These are phyloP conservation scores for Artemisia tridentata DNA, from an alignment of 129 eudicot genomes.

Conservation along the genomic window DNA sequence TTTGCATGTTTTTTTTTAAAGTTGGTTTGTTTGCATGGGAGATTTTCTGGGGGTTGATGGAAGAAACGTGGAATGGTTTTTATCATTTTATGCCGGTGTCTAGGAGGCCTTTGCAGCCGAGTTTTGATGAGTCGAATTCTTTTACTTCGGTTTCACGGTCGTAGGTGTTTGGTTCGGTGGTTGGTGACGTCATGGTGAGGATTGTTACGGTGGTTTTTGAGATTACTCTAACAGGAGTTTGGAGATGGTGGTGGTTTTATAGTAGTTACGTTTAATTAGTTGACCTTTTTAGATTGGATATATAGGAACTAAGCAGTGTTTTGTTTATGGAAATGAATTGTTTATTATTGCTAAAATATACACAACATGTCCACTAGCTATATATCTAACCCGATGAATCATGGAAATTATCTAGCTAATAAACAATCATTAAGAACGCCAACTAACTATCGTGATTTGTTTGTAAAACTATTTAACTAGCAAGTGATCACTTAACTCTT, in stretches of 20 bases:
- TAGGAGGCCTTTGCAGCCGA: constrained; percentile 59
- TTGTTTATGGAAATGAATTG: no score
- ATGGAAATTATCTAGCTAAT: no score
- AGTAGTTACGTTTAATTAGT: no score
- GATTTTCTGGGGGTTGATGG: constrained; percentile 58
- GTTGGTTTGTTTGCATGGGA: constrained; percentile 13
- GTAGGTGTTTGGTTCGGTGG: constrained; percentile 17
- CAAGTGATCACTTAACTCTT: no score
- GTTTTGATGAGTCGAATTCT: constrained; percentile 57
- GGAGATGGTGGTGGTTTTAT: background rate
- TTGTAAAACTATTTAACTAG: no score
- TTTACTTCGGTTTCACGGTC: constrained; percentile 45
- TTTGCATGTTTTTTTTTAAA: background rate
- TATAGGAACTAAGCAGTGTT: no score
- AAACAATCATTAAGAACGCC: no score
- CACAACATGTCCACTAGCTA: no score
- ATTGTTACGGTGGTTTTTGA: background rate
- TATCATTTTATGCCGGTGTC: constrained; percentile 66
- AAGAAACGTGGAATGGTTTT: constrained; percentile 56
- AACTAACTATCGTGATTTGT: no score
- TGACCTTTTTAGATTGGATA: no score
- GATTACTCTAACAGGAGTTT: background rate
- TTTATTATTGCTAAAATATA: no score
- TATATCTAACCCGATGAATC: no score
- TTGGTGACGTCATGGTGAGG: constrained; percentile 14